A percentile compares a stretch with the other conserved stretches of the same genome.
Evolutionary conservation across 257 asterid species (phyloP).

Genomic region (Penstemon barbatus): DNA sequence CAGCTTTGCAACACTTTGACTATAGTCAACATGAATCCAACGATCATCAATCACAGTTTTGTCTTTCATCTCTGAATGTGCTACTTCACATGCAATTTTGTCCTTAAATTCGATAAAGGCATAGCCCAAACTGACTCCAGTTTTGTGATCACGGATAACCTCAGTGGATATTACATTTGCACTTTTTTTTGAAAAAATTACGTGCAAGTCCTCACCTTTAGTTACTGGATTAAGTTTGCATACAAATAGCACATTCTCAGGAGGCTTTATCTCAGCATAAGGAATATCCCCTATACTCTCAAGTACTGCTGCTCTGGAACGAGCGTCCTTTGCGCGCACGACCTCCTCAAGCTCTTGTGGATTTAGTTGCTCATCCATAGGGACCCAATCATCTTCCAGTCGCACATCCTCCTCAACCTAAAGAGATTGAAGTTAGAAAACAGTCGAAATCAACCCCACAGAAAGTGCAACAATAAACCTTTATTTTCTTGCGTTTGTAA

Average conservation of each 20-base stretch:
- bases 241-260: constrained; percentile 91
- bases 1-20: constrained; percentile 93
- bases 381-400: constrained; percentile 97
- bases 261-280: constrained; percentile 92
- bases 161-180: constrained; percentile 72
- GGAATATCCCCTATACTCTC: constrained; percentile 99
- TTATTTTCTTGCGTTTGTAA: constrained; percentile 1
- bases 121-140: too few species aligned
- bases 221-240: constrained; percentile 97
- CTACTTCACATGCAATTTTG: constrained; percentile 86
- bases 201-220: constrained; percentile 90
- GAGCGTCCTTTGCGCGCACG: constrained; percentile 82
- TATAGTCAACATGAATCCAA: constrained; percentile 93
- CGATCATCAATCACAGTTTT: constrained; percentile 93
- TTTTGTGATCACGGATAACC: background rate
- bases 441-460: constrained; percentile 11
- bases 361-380: constrained; percentile 81
- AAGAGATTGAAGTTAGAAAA: constrained; percentile 26
- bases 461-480: constrained; percentile 15
- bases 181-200: constrained; percentile 90
- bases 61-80: constrained; percentile 98
- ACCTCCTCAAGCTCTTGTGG: constrained; percentile 75
- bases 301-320: constrained; percentile 90
- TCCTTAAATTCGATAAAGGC: constrained; percentile 65
- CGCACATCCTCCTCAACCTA: constrained; percentile 91